phyloP scores from a whole-genome alignment of 2,329 filamentous ascomycete species.

The Ophiostoma sp. region DNA sequence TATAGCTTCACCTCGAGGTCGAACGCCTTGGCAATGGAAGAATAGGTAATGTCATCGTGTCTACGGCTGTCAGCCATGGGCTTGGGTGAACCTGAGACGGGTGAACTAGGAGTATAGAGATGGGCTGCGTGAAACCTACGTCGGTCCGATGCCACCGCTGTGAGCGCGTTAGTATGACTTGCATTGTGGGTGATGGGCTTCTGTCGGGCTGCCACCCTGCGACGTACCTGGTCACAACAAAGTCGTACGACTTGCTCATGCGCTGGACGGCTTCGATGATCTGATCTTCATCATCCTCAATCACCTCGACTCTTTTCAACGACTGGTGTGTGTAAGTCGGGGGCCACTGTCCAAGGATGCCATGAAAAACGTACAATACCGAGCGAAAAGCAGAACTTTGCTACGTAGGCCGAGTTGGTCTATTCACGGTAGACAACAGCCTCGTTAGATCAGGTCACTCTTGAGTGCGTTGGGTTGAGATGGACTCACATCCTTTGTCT shows the following conservation, averaged over 20 bases:
- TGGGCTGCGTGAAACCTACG: constrained; percentile 49
- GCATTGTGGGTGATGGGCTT: too few species aligned
- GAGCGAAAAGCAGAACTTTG: constrained; percentile 58
- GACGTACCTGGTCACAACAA: constrained; percentile 67
- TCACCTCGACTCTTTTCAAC: constrained; percentile 83
- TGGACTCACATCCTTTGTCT: constrained; percentile 27
- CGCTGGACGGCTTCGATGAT: constrained; percentile 81
- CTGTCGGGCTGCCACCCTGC: too few species aligned
- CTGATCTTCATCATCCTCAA: constrained; percentile 84
- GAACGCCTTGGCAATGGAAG: constrained; percentile 89
- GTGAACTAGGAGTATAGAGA: too few species aligned
- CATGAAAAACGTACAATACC: constrained; percentile 47
- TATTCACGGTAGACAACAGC: constrained; percentile 29
- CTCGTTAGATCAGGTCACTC: neutral
- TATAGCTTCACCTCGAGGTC: constrained; percentile 70
- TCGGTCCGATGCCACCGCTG: constrained; percentile 86
- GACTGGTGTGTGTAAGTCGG: neutral
- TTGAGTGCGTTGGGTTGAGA: neutral
- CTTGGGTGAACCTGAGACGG: too few species aligned
- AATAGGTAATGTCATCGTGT: constrained; percentile 96
- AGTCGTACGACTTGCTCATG: constrained; percentile 87
- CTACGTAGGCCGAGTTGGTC: constrained; percentile 60
- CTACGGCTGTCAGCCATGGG: constrained; percentile 41
- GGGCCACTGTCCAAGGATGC: too few species aligned
- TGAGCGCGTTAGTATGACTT: too few species aligned